These are phyloP conservation scores for Naganishia antarctica DNA, from an alignment of 768 basidiomycete species.

Conservation along the genomic window DNA sequence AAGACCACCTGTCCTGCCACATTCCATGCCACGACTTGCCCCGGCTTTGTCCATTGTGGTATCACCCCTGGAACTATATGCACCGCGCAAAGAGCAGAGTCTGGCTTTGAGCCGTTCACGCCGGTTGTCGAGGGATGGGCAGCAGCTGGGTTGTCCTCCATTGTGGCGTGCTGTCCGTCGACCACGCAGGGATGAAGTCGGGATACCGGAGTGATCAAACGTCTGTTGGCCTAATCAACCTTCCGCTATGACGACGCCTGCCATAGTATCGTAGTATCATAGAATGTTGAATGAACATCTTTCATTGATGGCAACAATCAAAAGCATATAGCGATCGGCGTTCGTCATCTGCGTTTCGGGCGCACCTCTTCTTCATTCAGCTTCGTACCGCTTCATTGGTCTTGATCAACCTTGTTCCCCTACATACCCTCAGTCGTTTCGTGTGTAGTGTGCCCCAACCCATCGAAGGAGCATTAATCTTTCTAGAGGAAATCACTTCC, in stretches of 20 bases:
- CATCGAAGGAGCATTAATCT: too few relatives aligned
- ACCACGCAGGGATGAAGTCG: too few relatives aligned
- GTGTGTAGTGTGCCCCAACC: too few relatives aligned
- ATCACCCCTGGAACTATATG: conserved; percentile 3
- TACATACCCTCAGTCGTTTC: too few relatives aligned
- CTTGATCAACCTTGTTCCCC: too few relatives aligned
- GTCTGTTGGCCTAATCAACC: too few relatives aligned
- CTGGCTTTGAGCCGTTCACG: background rate
- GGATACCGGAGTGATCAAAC: too few relatives aligned
- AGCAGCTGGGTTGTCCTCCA: background rate
- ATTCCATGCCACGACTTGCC: conserved; percentile 6
- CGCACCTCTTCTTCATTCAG: background rate
- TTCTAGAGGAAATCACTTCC: too few relatives aligned
- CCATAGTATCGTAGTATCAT: too few relatives aligned
- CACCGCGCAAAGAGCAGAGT: background rate
- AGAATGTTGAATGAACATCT: background rate
- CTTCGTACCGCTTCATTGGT: background rate
- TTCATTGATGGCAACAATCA: background rate
- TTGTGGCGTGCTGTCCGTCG: too few relatives aligned
- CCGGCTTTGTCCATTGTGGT: conserved; percentile 8
- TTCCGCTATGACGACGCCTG: too few relatives aligned
- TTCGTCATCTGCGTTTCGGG: background rate
- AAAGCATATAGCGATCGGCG: background rate
- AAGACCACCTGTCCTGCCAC: conserved; percentile 12
- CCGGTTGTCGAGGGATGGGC: background rate